These are phyloP conservation scores for Penicillium steckii DNA, from an alignment of 495 filamentous ascomycete species.

Conservation along the genomic window DNA sequence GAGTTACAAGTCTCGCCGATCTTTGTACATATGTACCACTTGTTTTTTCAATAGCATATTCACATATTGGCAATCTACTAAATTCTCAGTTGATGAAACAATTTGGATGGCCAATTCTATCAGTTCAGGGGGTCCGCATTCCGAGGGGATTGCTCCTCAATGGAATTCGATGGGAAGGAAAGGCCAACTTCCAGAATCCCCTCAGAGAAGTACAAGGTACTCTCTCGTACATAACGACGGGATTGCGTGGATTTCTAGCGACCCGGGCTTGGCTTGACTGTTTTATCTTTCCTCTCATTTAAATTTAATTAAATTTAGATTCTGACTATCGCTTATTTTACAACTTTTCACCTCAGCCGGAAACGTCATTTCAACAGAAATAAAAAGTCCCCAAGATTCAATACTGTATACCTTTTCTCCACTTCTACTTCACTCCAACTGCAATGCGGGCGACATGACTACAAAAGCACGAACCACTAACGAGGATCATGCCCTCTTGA, in stretches of 20 bases:
- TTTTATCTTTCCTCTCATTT: background rate
- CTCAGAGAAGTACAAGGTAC: background rate
- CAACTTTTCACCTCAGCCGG: background rate
- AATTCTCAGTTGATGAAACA: background rate
- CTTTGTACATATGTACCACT: background rate
- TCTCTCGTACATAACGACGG: constrained; percentile 5
- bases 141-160: too few species aligned
- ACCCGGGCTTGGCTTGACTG: background rate
- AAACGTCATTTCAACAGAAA: background rate
- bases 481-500: too few species aligned
- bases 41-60: background rate
- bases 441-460: constrained; percentile 6
- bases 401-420: background rate
- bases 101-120: too few species aligned
- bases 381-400: background rate
- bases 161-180: background rate
- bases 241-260: constrained; percentile 15
- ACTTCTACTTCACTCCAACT: background rate
- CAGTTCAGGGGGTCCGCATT: too few species aligned
- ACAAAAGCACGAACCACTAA: constrained; percentile 16
- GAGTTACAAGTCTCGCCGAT: background rate
- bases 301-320: background rate
- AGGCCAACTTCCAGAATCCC: background rate
- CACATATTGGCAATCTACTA: background rate
- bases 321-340: background rate